Evolutionary conservation across 2,329 filamentous ascomycete genomes (phyloP), one percentile per base, ranked within the genome.

Genomic region (Aspergillus sp.): DNA sequence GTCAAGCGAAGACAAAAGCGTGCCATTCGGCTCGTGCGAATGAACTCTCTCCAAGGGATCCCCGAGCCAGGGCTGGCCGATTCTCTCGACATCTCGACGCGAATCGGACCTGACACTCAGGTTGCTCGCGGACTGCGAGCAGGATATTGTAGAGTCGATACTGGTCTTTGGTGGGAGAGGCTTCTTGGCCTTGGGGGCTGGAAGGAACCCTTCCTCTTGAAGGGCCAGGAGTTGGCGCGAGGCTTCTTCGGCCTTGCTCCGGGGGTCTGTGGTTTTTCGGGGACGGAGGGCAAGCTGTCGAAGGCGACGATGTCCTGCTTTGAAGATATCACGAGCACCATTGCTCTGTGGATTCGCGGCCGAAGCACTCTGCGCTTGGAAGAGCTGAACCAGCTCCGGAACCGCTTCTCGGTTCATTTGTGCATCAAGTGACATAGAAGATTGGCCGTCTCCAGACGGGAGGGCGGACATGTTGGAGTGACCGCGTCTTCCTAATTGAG

Each of bases 51-150:
- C 58, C 34, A 57, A 57, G n/a, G 62, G 63, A 47, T 64, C 64
- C 29, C 62, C 63, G 40, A 73, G 54, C 70, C 70, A 73, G 46
- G 70, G 69, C 47, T 65, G 70, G 20, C 70, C 71, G 47, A 72
- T 72, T 20, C 57, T 64, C 52, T 73, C 69, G 17, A 73, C 66
- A 45, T 73, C 70, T 32, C 64, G 61, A 50, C 56, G 64, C 31
- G 65, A 64, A 42, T 56, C 69, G 0, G 67, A 67, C 48, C 53
- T 62, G n/a, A 67, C 68, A 42, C 57, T 61, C 40, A 58, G 52
- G 45, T 54, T 45, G 40, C 53, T 52, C 11, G 52, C 36, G 10
- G 56, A 57, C 17, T 50, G 47, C 4, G 57, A 53, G 14, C 38
- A 50, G 53, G 61, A 55, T 45, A 57, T 19, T 46, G 49, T 56